Conservation (phyloP, 1,284 basidiomycete genomes). For the Omphalotus olearius region DNA sequence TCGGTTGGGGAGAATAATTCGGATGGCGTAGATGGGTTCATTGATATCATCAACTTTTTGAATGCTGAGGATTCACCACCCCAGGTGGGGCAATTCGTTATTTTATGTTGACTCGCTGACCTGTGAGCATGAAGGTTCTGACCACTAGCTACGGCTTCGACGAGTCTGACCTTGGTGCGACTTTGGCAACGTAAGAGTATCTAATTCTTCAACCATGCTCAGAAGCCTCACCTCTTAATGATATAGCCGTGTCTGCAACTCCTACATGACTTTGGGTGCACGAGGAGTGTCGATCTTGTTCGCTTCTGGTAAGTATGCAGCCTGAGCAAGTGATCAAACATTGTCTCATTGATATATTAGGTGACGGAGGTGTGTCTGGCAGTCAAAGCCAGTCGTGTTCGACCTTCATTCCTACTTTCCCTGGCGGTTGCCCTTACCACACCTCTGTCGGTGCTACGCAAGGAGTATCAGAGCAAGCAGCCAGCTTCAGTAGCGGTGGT, state of each 20-base stretch:
- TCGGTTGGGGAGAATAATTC: slow-evolving; percentile 22
- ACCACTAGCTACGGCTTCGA: slow-evolving; percentile 26
- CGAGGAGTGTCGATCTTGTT: slow-evolving; percentile 34
- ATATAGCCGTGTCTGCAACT: slow-evolving; percentile 21
- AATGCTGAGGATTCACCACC: slow-evolving; percentile 8
- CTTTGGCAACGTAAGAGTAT: slow-evolving; percentile 16
- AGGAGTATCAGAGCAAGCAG: slow-evolving; percentile 20
- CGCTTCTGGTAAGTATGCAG: slow-evolving; percentile 27
- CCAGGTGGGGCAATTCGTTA: slow-evolving; percentile 12
- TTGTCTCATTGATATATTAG: slow-evolving; percentile 4
- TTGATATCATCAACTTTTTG: slow-evolving; percentile 17
- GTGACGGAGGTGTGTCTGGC: slow-evolving; percentile 26
- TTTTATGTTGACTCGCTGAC: slow-evolving; percentile 15
- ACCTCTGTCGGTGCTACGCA: slow-evolving; percentile 29
- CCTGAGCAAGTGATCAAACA: slow-evolving; percentile 7
- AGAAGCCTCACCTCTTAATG: neutral
- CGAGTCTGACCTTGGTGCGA: slow-evolving; percentile 20
- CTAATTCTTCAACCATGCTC: neutral
- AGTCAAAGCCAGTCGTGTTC: slow-evolving; percentile 13
- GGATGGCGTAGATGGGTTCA: slow-evolving; percentile 22
- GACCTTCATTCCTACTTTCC: slow-evolving; percentile 32
- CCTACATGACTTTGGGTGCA: slow-evolving; percentile 25
- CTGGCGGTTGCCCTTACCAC: slow-evolving; percentile 35
- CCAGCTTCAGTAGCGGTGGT: slow-evolving; percentile 27
- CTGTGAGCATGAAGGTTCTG: slow-evolving; percentile 15